Evolutionary conservation across 345 rosid genomes (phyloP).

Genomic region (Acer yangbiense): DNA sequence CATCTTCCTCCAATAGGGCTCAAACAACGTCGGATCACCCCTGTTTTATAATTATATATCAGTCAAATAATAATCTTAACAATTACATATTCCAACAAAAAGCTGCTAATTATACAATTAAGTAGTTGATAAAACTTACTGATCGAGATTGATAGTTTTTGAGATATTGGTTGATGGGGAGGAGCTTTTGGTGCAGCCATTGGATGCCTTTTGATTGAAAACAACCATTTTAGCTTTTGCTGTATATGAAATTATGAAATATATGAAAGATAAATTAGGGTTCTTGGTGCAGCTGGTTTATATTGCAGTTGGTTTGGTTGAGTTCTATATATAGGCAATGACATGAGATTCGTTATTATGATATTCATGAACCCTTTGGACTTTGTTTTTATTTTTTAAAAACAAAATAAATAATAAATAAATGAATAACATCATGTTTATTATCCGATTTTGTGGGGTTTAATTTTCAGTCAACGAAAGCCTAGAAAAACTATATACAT

Average conservation of each 20-base stretch:
- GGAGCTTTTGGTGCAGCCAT: not conserved
- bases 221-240: constrained; percentile 12
- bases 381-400: too few relatives aligned
- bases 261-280: not conserved
- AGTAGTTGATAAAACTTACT: constrained; percentile 27
- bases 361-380: too few relatives aligned
- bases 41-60: constrained; percentile 32
- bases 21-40: constrained; percentile 88
- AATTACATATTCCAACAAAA: not conserved
- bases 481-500: too few relatives aligned
- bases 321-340: not conserved
- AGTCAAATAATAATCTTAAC: not conserved
- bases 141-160: constrained; percentile 39
- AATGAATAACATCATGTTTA: too few relatives aligned
- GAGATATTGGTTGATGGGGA: not conserved
- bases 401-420: too few relatives aligned
- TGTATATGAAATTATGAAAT: not conserved
- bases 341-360: not conserved
- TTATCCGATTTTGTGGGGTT: too few relatives aligned
- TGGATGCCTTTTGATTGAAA: constrained; percentile 8
- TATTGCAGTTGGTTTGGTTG: not conserved
- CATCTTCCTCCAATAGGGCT: constrained; percentile 63
- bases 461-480: too few relatives aligned
- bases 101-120: not conserved
- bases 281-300: not conserved